phyloP scores from a whole-genome alignment of 306 rosid species.

The Elaeagnus macrophylla region DNA sequence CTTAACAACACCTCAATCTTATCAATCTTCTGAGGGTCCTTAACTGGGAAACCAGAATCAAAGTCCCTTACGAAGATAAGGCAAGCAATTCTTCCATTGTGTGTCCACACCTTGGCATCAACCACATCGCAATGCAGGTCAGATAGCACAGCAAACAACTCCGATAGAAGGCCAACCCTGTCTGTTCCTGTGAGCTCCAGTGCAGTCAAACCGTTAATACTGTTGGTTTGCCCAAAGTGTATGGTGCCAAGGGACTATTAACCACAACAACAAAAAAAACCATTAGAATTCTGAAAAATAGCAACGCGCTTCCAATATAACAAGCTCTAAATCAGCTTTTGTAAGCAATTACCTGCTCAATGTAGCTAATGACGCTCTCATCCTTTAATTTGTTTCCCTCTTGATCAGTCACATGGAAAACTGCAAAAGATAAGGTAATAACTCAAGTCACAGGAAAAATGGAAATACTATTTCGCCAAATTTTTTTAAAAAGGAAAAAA shows the following conservation, averaged over 20 bases:
- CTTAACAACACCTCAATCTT: constrained; percentile 63
- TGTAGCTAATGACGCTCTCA: constrained; percentile 54
- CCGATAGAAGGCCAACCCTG: constrained; percentile 83
- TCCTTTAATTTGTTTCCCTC: constrained; percentile 73
- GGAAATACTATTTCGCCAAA: too few relatives aligned
- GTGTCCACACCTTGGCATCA: constrained; percentile 92
- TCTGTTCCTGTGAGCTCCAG: constrained; percentile 86
- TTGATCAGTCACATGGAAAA: constrained; percentile 80
- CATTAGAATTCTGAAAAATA: constrained; percentile 1
- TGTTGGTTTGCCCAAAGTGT: constrained; percentile 36
- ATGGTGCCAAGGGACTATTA: constrained; percentile 65
- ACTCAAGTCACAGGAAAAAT: constrained; percentile 1
- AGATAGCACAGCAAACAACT: constrained; percentile 82
- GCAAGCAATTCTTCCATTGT: constrained; percentile 87
- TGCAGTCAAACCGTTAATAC: constrained; percentile 45
- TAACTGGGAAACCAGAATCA: constrained; percentile 54
- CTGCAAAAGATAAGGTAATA: constrained; percentile 29
- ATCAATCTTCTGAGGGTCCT: constrained; percentile 59
- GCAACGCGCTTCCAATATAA: background rate
- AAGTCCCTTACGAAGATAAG: constrained; percentile 58
- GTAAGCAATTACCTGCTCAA: constrained; percentile 62
- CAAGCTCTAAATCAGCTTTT: background rate
- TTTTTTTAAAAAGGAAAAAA: background rate
- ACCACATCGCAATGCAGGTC: constrained; percentile 82
- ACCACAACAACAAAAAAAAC: background rate